phyloP scores from a whole-genome alignment of 345 rosid genomes.

The Lagerstroemia speciosa region DNA sequence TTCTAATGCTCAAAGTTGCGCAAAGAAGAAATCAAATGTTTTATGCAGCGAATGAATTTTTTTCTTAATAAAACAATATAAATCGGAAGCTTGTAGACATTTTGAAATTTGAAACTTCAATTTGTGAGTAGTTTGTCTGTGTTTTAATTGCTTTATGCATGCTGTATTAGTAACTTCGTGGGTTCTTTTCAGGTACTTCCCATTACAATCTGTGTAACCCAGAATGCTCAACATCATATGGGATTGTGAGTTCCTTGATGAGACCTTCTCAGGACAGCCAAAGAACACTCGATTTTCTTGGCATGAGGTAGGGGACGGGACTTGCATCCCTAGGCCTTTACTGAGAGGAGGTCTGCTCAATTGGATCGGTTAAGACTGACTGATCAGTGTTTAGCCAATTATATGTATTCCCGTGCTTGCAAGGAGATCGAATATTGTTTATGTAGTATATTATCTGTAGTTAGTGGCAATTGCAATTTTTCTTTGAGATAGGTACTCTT shows the following conservation, averaged over 20 bases:
- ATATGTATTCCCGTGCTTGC: background rate
- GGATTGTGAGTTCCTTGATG: slow-evolving; percentile 30
- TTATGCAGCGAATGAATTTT: background rate
- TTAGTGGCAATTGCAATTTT: background rate
- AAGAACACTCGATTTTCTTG: slow-evolving; percentile 34
- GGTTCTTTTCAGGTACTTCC: slow-evolving; percentile 43
- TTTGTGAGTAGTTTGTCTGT: background rate
- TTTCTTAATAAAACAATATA: background rate
- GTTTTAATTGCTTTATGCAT: background rate
- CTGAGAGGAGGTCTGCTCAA: background rate
- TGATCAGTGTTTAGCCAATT: background rate
- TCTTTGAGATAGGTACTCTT: too few species aligned
- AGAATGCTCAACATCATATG: slow-evolving; percentile 60
- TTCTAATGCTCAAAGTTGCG: background rate
- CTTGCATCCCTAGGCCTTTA: background rate
- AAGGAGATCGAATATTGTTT: background rate
- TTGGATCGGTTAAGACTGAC: background rate
- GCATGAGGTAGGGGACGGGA: slow-evolving; percentile 31
- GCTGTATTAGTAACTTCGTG: background rate
- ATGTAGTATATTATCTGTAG: background rate
- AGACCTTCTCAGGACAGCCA: slow-evolving; percentile 42
- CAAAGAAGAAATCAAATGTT: background rate
- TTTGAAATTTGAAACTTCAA: background rate
- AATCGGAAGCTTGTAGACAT: background rate
- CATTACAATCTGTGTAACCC: slow-evolving; percentile 45